Conservation (phyloP, 176 grass and related monocot genomes). For the Pontederia paniculata region DNA sequence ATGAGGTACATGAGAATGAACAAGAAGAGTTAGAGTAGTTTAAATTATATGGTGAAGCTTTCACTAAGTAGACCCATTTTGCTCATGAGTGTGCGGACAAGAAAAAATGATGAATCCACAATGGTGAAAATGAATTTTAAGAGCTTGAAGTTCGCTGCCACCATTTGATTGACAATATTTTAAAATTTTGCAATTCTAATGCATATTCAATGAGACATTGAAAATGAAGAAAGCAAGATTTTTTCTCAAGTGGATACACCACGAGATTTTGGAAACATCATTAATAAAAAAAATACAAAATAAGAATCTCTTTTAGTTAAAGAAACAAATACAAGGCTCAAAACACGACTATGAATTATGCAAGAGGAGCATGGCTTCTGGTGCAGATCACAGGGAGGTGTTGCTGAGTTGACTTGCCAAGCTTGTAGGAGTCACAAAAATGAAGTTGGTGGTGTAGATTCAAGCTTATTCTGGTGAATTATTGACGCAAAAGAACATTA, state of each 20-base stretch:
- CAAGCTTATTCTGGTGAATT: too few species aligned
- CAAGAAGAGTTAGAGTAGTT: not conserved
- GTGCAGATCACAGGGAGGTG: too few species aligned
- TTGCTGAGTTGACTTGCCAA: too few species aligned
- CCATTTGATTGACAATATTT: not conserved
- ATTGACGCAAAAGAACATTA: too few species aligned
- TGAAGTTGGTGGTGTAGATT: too few species aligned
- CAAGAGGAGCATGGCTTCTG: not conserved
- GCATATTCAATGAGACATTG: not conserved
- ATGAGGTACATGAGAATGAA: not conserved
- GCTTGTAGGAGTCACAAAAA: too few species aligned
- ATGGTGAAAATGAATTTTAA: not conserved
- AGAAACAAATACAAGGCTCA: not conserved
- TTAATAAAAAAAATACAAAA: not conserved
- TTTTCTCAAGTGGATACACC: not conserved
- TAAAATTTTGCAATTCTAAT: not conserved
- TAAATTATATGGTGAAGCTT: not conserved
- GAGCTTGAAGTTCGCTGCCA: not conserved
- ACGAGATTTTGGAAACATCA: not conserved
- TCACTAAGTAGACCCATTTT: not conserved
- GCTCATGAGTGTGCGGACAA: not conserved
- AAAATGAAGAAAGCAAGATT: not conserved
- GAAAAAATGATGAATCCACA: not conserved
- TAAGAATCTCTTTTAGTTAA: not conserved
- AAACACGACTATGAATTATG: not conserved